Evolutionary conservation across 2,329 filamentous ascomycete species (phyloP).

Genomic region (Colletotrichum liaoningense): DNA sequence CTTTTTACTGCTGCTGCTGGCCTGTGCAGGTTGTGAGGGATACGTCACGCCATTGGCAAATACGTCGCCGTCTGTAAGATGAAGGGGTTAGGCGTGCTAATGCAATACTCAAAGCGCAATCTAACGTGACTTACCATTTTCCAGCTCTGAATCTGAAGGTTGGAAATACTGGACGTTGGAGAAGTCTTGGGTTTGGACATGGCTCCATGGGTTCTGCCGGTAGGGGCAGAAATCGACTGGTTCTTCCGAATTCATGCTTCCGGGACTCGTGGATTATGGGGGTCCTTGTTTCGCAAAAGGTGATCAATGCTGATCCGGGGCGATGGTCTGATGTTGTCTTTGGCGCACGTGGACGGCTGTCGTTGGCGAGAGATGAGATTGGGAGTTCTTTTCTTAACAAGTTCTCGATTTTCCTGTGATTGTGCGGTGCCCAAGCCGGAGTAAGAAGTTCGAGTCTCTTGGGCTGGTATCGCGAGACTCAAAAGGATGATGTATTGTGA

Average conservation of each 20-base stretch:
- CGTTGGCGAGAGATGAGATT: not conserved
- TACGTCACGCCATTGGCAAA: slow-evolving; percentile 30
- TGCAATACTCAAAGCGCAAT: not conserved
- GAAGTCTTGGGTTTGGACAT: slow-evolving; percentile 56
- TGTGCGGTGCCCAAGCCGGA: slow-evolving; percentile 32
- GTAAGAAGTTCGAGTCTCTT: slow-evolving; percentile 27
- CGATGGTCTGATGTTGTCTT: slow-evolving; percentile 15
- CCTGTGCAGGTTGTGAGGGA: slow-evolving; percentile 15
- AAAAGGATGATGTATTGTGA: slow-evolving; percentile 25
- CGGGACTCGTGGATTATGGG: slow-evolving; percentile 24
- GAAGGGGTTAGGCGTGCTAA: not conserved
- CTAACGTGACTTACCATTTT: slow-evolving; percentile 26
- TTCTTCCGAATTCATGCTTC: slow-evolving; percentile 56
- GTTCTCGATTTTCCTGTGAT: slow-evolving; percentile 2
- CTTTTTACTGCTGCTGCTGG: slow-evolving; percentile 25
- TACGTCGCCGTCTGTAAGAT: slow-evolving; percentile 24
- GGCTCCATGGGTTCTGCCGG: slow-evolving; percentile 50
- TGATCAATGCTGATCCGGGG: slow-evolving; percentile 28
- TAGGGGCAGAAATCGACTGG: slow-evolving; percentile 52
- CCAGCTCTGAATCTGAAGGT: slow-evolving; percentile 51
- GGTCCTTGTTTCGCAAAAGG: slow-evolving; percentile 27
- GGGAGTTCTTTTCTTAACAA: not conserved
- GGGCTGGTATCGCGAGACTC: slow-evolving; percentile 35
- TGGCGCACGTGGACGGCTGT: not conserved
- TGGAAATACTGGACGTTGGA: slow-evolving; percentile 55